These are phyloP conservation scores for Cruciata laevipes DNA, from an alignment of 257 asterid species.

Conservation along the genomic window DNA sequence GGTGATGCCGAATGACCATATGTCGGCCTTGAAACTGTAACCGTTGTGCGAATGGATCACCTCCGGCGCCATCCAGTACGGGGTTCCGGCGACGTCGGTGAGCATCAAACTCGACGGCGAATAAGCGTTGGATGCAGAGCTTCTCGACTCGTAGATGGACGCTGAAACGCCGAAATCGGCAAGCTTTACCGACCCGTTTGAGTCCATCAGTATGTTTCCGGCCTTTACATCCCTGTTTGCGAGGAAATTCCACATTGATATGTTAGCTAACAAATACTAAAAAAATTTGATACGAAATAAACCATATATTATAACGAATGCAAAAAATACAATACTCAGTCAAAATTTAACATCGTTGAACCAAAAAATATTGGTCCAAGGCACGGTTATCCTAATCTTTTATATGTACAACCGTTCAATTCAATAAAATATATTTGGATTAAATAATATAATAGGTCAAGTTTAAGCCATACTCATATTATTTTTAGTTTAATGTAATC, in stretches of 20 bases:
- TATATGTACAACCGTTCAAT: too few species aligned
- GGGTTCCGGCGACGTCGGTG: slow-evolving; percentile 68
- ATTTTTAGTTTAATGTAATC: too few species aligned
- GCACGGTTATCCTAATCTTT: too few species aligned
- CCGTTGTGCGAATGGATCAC: slow-evolving; percentile 73
- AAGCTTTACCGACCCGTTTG: slow-evolving; percentile 52
- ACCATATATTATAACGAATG: too few species aligned
- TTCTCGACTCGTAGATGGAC: slow-evolving; percentile 52
- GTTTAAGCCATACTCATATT: too few species aligned
- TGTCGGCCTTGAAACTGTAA: slow-evolving; percentile 76
- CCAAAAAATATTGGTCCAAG: too few species aligned
- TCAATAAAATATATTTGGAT: too few species aligned
- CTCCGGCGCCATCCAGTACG: slow-evolving; percentile 92
- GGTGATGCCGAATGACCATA: slow-evolving; percentile 89
- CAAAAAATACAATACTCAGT: too few species aligned
- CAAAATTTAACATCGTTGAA: too few species aligned
- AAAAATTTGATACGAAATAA: too few species aligned
- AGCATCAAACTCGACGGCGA: slow-evolving; percentile 39
- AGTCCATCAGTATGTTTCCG: slow-evolving; percentile 64
- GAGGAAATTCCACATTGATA: background rate
- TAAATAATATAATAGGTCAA: too few species aligned
- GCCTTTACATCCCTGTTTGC: slow-evolving; percentile 51
- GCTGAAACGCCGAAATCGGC: slow-evolving; percentile 93
- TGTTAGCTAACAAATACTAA: background rate
- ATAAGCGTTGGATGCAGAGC: slow-evolving; percentile 21